Evolutionary conservation across 495 filamentous ascomycete species (phyloP).

Genomic region (Podospora pseudoanserina): DNA sequence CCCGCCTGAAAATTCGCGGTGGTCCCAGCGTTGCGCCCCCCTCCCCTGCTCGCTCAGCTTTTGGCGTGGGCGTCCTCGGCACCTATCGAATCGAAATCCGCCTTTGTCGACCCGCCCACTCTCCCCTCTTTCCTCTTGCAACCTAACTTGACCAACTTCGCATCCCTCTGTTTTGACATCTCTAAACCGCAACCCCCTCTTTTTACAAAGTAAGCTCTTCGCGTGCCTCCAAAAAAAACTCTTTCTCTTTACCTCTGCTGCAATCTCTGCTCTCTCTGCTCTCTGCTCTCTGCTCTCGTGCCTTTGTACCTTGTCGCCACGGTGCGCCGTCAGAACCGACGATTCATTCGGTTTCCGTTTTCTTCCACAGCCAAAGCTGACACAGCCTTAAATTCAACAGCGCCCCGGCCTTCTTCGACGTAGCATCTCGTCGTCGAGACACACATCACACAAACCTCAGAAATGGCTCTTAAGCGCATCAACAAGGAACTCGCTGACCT

Average conservation of each 20-base stretch:
- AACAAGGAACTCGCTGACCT: constrained; percentile 99
- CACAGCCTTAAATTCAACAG: constrained; percentile 29
- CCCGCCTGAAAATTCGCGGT: constrained; percentile 29
- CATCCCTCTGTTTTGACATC: constrained; percentile 22
- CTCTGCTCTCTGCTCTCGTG: background rate
- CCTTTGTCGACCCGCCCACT: constrained; percentile 29
- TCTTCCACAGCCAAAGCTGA: constrained; percentile 32
- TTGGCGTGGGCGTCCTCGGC: constrained; percentile 8
- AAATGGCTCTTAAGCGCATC: constrained; percentile 99
- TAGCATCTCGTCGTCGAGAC: constrained; percentile 10
- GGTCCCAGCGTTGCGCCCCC: constrained; percentile 8
- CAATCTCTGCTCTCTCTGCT: background rate
- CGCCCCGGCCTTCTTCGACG: constrained; percentile 16
- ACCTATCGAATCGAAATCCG: constrained; percentile 15
- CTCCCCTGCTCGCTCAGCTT: constrained; percentile 13
- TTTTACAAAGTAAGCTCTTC: constrained; percentile 15
- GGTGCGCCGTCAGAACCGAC: background rate
- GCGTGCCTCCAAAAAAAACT: constrained; percentile 7
- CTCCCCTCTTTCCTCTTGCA: constrained; percentile 30
- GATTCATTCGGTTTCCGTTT: constrained; percentile 30
- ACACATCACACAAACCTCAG: constrained; percentile 36
- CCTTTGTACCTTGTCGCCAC: background rate
- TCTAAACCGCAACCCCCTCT: constrained; percentile 9
- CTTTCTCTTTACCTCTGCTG: background rate
- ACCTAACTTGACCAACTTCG: constrained; percentile 22